Evolutionary conservation across 768 basidiomycete species (phyloP).

Genomic region (Trametes cinnabarina): DNA sequence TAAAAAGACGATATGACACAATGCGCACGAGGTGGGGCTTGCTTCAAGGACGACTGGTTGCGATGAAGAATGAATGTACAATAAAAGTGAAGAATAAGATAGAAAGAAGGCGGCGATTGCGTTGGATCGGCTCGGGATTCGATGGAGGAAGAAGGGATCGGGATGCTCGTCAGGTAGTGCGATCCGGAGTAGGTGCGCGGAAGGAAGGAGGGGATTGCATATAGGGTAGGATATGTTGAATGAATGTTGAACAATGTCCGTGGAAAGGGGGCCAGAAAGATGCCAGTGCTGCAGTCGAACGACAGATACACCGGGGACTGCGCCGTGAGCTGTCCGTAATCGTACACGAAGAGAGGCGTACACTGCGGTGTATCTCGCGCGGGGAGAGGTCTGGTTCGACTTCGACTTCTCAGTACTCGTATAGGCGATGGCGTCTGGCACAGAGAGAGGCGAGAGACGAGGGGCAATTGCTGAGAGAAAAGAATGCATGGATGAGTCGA

Average conservation of each 20-base stretch:
- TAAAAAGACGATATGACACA: constrained; percentile 25
- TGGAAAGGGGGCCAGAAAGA: constrained; percentile 31
- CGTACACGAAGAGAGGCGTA: constrained; percentile 29
- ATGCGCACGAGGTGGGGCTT: constrained; percentile 25
- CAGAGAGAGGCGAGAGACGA: constrained; percentile 27
- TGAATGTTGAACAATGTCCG: constrained; percentile 33
- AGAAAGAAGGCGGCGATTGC: constrained; percentile 53
- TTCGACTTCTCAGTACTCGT: constrained; percentile 23
- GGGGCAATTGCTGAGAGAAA: constrained; percentile 58
- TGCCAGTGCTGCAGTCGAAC: constrained; percentile 25
- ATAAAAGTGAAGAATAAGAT: constrained; percentile 79
- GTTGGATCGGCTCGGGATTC: constrained; percentile 25
- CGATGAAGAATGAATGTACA: constrained; percentile 51
- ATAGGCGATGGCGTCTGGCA: constrained; percentile 22
- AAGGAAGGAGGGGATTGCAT: constrained; percentile 30
- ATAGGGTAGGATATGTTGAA: constrained; percentile 42
- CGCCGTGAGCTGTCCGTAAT: constrained; percentile 26
- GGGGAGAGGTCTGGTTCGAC: constrained; percentile 21
- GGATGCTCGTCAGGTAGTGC: constrained; percentile 46
- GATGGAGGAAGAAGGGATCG: constrained; percentile 37
- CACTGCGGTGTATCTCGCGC: constrained; percentile 14
- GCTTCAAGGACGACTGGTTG: constrained; percentile 17
- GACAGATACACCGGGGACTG: constrained; percentile 22
- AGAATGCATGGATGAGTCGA: constrained; percentile 35
- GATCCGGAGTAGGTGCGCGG: constrained; percentile 23